Base-by-base conservation (phyloP, 2,329 filamentous ascomycete species). In the Penicillium sp. region DNA sequence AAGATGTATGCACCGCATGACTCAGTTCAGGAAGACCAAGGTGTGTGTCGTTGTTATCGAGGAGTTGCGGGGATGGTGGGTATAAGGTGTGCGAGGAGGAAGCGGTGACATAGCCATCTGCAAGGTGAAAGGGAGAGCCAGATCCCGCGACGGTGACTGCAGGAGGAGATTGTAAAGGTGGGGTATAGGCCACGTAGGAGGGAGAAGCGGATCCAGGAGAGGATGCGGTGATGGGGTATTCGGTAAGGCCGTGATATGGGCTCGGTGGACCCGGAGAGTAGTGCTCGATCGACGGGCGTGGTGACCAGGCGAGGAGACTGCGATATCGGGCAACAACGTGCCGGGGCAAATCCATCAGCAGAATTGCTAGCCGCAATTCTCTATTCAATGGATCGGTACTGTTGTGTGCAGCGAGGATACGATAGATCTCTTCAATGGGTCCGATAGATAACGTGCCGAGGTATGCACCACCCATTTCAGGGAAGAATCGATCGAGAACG, bases 391-490 rank as follows among this genome's bases (percentile, higher is more conserved):
- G 77, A 55, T 82, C 79, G 4, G 82, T 80, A 18, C 84, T 75
- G 61, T 83, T 90, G 75, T 90, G 83, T 18, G 85, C 83, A 58
- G 87, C 80, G 23, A 96, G 82, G 29, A 89, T 84, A 41, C 84
- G 83, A 39, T 91, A 86, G 64, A 97, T 96, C 68, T 94, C 88
- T 70, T 96, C 91, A 26, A 97, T 85, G 0, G 92, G 91, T 1
- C 82, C 80, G 39, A 96, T 82, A 13, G 90, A 87, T 60, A 96
- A 80, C 61, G 86, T 88, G 41, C 89, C 89, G 63, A 93, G 91
- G 72, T 97, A 96, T 42, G 91, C 88, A 17, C 91, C 88, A 40
- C 91, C 92, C 61, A 97, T 88, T 69, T 95, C 91, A 2, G 92
- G 91, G 70, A 96, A 97, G 55, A 97, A 82, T 13, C 91, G 90